Percentiles rank a stretch among this genome's conserved stretches.
These are phyloP conservation scores for Suillus brevipes DNA, from an alignment of 768 basidiomycete species.

Conservation along the genomic window DNA sequence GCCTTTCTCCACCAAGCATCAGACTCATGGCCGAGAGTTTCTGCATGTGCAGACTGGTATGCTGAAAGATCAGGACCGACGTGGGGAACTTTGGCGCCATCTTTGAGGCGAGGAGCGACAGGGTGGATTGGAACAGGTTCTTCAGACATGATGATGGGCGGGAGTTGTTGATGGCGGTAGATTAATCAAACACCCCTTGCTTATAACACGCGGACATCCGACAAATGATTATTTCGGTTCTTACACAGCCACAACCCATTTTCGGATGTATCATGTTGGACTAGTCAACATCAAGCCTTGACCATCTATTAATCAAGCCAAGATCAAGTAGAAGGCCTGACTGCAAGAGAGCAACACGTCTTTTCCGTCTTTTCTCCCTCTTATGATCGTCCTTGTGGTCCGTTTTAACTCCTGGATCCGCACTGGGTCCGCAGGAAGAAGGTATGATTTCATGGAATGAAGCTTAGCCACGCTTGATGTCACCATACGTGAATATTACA, in stretches of 20 bases:
- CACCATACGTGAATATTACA: background rate
- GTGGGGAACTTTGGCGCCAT: constrained; percentile 68
- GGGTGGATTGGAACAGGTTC: constrained; percentile 55
- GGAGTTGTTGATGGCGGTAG: constrained; percentile 3
- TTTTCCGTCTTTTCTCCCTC: background rate
- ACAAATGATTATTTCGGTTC: background rate
- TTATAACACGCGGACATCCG: constrained; percentile 10
- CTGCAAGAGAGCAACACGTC: background rate
- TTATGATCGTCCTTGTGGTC: background rate
- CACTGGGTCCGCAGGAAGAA: background rate
- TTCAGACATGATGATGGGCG: constrained; percentile 40
- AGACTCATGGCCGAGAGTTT: constrained; percentile 72
- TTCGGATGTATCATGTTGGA: background rate
- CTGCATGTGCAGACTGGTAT: constrained; percentile 64
- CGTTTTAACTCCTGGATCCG: background rate
- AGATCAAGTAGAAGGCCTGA: background rate
- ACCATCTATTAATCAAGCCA: background rate
- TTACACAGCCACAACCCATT: background rate
- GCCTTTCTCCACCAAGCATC: constrained; percentile 92
- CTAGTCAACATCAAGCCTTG: background rate
- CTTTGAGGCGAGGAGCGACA: constrained; percentile 70
- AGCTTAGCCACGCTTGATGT: background rate
- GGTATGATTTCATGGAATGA: background rate
- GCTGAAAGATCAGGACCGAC: constrained; percentile 77
- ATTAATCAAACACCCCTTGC: background rate